These are phyloP conservation scores for Punica granatum DNA, from an alignment of 345 rosid genomes.

Conservation along the genomic window DNA sequence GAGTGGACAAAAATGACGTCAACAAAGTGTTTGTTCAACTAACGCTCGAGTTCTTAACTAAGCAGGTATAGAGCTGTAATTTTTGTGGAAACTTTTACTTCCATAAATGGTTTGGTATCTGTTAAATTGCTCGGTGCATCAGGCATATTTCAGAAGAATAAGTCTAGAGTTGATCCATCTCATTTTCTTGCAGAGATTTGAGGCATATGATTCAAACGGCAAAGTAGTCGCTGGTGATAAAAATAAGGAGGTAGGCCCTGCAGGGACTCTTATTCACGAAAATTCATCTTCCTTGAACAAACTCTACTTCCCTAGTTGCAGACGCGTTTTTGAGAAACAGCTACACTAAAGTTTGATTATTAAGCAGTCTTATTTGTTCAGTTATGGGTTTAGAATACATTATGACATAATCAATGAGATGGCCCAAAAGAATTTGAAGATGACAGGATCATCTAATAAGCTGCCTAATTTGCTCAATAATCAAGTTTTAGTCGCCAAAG, in stretches of 20 bases:
- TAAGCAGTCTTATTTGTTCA: background rate
- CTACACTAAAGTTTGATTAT: background rate
- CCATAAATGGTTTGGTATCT: background rate
- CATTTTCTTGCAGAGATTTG: constrained; percentile 61
- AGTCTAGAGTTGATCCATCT: background rate
- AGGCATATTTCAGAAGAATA: background rate
- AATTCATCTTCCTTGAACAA: background rate
- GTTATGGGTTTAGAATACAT: background rate
- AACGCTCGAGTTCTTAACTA: constrained; percentile 76
- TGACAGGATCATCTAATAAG: background rate
- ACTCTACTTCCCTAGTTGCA: background rate
- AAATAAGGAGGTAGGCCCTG: constrained; percentile 58
- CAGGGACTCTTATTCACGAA: background rate
- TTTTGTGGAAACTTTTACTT: background rate
- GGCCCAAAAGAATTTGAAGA: too few relatives aligned
- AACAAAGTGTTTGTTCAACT: constrained; percentile 72
- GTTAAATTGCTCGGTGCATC: background rate
- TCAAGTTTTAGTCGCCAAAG: background rate
- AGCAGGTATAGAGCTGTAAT: constrained; percentile 48
- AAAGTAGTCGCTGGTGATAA: constrained; percentile 70
- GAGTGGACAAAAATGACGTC: constrained; percentile 63
- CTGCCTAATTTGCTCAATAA: background rate
- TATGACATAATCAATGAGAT: too few relatives aligned
- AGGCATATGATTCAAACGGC: constrained; percentile 84
- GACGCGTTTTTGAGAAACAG: background rate